A percentile compares a stretch with the other conserved stretches of the same genome.
Evolutionary conservation across 2,329 filamentous ascomycete species (phyloP).

Genomic region (Diaporthe ilicicola): DNA sequence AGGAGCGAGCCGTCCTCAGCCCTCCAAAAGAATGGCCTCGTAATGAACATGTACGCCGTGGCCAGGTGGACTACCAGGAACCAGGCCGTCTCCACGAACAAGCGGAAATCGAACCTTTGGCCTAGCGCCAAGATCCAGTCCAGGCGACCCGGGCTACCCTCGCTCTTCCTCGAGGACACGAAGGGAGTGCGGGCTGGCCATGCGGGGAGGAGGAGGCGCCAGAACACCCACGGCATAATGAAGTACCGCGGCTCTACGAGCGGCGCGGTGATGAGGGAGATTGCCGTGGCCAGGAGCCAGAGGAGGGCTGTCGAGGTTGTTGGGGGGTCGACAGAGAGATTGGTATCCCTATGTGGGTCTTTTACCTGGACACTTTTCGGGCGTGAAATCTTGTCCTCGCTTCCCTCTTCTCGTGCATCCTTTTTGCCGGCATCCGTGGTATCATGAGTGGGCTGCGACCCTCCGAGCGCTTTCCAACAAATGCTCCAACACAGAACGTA

Average conservation of each 20-base stretch:
- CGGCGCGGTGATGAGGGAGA: constrained; percentile 87
- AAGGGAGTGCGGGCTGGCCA: constrained; percentile 40
- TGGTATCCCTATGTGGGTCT: constrained; percentile 29
- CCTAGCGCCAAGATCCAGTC: constrained; percentile 30
- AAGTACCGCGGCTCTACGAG: constrained; percentile 97
- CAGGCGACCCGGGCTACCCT: constrained; percentile 18
- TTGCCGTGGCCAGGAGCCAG: constrained; percentile 72
- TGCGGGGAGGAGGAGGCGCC: constrained; percentile 80
- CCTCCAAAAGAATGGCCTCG: constrained; percentile 73
- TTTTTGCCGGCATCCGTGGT: neutral
- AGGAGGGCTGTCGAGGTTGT: constrained; percentile 63
- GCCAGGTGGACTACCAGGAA: constrained; percentile 69
- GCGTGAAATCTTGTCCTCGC: neutral
- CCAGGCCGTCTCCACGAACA: constrained; percentile 73
- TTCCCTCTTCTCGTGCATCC: neutral
- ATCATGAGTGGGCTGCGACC: constrained; percentile 39
- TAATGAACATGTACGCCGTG: constrained; percentile 78
- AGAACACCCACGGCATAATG: constrained; percentile 93
- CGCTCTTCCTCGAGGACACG: neutral
- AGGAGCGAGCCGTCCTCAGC: constrained; percentile 59
- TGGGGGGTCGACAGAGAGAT: constrained; percentile 39
- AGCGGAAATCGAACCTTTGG: constrained; percentile 52
- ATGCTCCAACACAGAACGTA: constrained; percentile 79
- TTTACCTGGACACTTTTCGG: constrained; percentile 32
- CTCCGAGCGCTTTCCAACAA: constrained; percentile 70